Evolutionary conservation across 2,329 filamentous ascomycete genomes (phyloP).

Genomic region (Penicillium brevicompactum): DNA sequence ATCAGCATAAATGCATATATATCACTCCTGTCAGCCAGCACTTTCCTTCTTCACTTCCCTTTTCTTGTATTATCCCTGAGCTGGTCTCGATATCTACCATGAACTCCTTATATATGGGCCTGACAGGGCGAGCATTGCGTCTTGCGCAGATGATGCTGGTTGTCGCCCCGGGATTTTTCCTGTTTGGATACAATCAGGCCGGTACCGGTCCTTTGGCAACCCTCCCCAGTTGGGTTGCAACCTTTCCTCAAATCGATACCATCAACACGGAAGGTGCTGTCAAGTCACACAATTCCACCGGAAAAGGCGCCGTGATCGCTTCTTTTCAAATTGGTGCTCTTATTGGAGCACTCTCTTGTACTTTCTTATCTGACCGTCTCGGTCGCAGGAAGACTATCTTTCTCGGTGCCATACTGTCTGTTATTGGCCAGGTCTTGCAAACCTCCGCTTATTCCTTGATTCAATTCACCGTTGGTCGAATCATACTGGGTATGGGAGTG

Average conservation of each 20-base stretch:
- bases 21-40: background rate
- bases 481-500: constrained; percentile 52
- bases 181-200: constrained; percentile 30
- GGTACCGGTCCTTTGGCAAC: constrained; percentile 24
- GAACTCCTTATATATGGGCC: background rate
- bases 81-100: background rate
- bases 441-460: constrained; percentile 45
- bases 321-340: constrained; percentile 26
- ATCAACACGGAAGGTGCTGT: constrained; percentile 26
- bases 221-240: constrained; percentile 37
- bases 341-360: constrained; percentile 22
- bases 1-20: background rate
- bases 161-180: constrained; percentile 26
- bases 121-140: background rate
- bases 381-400: constrained; percentile 53
- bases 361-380: constrained; percentile 46
- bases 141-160: constrained; percentile 23
- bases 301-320: constrained; percentile 31
- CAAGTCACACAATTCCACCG: constrained; percentile 21
- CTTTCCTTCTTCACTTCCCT: background rate
- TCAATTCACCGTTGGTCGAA: constrained; percentile 50
- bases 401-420: constrained; percentile 38
- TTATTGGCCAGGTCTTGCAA: constrained; percentile 40
- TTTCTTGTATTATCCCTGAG: background rate
- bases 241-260: constrained; percentile 59